Base-by-base conservation (phyloP, 2,329 filamentous ascomycete species). In the Pseudovirgaria hyperparasitica region DNA sequence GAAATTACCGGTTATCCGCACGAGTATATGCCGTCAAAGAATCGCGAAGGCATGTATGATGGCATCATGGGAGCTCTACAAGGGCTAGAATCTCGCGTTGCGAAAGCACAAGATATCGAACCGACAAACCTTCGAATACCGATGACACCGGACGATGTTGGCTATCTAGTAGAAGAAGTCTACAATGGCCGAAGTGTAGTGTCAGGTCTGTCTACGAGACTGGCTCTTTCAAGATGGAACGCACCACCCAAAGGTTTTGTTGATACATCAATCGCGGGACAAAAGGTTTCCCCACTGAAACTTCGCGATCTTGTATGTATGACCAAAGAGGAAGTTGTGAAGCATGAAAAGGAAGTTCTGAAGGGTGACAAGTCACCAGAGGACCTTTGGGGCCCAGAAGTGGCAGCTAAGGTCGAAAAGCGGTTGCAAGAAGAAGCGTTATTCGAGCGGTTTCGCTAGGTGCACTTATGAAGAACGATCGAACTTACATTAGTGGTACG, bases 11-110 rank as follows among this genome's bases (percentile, higher is more conserved):
- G 76, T 6, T 98, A 98, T 44, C 90, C 90, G 0, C 70, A 79
- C 25, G 85, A 92, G 36, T 92, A 90, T 48, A 60, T 82, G 0
- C 72, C 76, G 0, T 74, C 72, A 27, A 94, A 94, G 53, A 74
- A 73, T 7, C 67, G 87, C 10, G 84, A 92, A 25, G 93, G 92
- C 58, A 76, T 93, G 67, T 93, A 94, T 52, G 86, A 94, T 31
- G 73, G 76, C 19, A 79, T 94, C 17, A 59, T 90, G 3, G 73
- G 74, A 1, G 66, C 69, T 12, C 57, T 96, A 2, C 84, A 93
- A 48, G 75, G 74, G 16, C 65, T 70, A 9, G 82, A 94, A 48
- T 85, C 92, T 48, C 77, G 81, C 31, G 50, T 90, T 2, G 73
- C 77, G 0, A 66, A 70, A 30, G 46, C 60, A 17, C 57, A 63